Conservation (phyloP, 148 eudicot species). For the Rhododendron mucronatum region DNA sequence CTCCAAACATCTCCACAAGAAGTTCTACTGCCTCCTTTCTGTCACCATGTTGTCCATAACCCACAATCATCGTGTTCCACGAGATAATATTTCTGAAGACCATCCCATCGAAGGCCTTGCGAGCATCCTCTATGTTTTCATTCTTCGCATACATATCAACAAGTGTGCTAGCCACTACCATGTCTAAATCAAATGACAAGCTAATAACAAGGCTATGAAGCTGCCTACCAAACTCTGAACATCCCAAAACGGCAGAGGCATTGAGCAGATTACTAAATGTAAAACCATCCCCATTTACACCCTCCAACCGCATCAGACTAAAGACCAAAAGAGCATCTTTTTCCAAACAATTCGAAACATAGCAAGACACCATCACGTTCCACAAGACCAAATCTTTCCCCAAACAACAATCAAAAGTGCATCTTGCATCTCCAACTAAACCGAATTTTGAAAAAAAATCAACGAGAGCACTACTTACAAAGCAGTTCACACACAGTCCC, state of each 20-base stretch:
- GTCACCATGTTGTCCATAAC: conserved; percentile 45
- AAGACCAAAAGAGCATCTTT: conserved; percentile 38
- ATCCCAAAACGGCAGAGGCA: conserved; percentile 33
- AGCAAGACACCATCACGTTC: conserved; percentile 59
- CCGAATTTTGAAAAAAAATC: conserved; percentile 50
- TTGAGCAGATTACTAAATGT: conserved; percentile 49
- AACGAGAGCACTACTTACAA: conserved; percentile 39
- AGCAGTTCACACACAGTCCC: conserved; percentile 35
- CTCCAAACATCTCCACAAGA: conserved; percentile 33
- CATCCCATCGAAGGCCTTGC: conserved; percentile 49
- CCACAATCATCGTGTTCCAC: conserved; percentile 75
- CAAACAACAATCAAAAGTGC: conserved; percentile 37
- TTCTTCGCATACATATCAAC: conserved; percentile 54
- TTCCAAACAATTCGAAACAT: conserved; percentile 28
- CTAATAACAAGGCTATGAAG: conserved; percentile 44
- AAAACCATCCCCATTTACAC: conserved; percentile 47
- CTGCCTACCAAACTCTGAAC: conserved; percentile 38
- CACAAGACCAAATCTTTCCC: conserved; percentile 50
- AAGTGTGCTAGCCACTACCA: conserved; percentile 47
- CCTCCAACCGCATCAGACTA: conserved; percentile 34
- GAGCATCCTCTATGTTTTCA: conserved; percentile 37
- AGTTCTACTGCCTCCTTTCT: conserved; percentile 48
- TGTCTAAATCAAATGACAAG: conserved; percentile 39
- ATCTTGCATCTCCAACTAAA: conserved; percentile 36
- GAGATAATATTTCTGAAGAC: conserved; percentile 40